These are phyloP conservation scores for Colletotrichum echinochloae DNA, from an alignment of 2,329 filamentous ascomycete species.

Conservation along the genomic window DNA sequence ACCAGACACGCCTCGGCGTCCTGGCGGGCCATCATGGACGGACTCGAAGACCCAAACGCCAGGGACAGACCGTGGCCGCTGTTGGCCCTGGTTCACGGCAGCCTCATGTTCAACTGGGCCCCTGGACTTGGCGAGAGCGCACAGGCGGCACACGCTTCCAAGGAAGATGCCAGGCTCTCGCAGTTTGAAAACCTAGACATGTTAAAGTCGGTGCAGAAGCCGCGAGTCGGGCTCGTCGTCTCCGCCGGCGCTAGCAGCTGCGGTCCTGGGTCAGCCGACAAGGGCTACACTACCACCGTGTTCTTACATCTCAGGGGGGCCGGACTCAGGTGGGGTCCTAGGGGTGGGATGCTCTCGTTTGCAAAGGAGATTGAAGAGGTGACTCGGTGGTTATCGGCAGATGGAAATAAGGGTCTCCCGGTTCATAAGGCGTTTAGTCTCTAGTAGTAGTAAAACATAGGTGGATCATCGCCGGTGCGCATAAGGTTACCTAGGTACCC, in stretches of 20 bases:
- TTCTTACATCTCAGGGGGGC: not conserved
- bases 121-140: constrained; percentile 14
- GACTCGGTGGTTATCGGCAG: not conserved
- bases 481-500: too few relatives aligned
- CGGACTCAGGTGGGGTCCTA: not conserved
- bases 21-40: constrained; percentile 11
- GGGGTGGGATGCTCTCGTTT: not conserved
- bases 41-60: not conserved
- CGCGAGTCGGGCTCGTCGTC: too few relatives aligned
- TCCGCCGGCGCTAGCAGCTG: not conserved
- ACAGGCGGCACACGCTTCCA: not conserved
- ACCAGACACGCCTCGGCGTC: constrained; percentile 12
- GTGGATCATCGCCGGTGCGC: too few relatives aligned
- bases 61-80: constrained; percentile 1
- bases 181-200: not conserved
- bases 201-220: not conserved
- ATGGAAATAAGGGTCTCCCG: not conserved
- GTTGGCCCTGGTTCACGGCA: constrained; percentile 12
- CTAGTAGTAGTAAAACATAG: too few relatives aligned
- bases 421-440: not conserved
- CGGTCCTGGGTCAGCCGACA: too few relatives aligned
- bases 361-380: not conserved
- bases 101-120: constrained; percentile 14
- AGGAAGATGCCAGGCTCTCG: not conserved
- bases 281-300: not conserved